Conservation (phyloP, 2,329 filamentous ascomycete genomes). For the Decorospora gaudefroyi region DNA sequence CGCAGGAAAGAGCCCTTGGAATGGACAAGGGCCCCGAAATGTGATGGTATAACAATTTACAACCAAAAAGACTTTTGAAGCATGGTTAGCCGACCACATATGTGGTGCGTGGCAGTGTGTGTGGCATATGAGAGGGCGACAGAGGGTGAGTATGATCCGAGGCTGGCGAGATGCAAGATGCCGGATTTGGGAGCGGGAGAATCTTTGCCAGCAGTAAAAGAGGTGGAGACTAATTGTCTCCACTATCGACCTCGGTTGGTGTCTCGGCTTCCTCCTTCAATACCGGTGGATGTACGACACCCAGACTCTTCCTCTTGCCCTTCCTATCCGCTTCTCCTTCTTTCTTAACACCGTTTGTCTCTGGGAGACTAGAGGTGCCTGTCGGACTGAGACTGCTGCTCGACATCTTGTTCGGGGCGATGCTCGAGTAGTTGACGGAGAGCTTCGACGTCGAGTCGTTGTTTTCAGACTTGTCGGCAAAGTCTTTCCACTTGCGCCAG, state of each 20-base stretch:
- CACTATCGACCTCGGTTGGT: conserved; percentile 27
- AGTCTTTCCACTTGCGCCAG: conserved; percentile 97
- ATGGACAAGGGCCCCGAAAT: conserved; percentile 2
- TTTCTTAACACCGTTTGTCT: conserved; percentile 33
- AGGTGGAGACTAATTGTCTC: conserved; percentile 9
- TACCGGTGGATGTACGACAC: conserved; percentile 32
- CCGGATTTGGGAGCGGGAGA: too few species aligned
- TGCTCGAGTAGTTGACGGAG: conserved; percentile 39
- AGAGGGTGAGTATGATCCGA: too few species aligned
- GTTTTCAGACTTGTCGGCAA: conserved; percentile 50
- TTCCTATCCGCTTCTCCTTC: conserved; percentile 40
- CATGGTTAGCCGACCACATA: neutral
- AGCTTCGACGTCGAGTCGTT: conserved; percentile 44
- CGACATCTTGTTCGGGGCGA: conserved; percentile 35
- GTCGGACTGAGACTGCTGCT: conserved; percentile 21
- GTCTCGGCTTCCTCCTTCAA: conserved; percentile 35
- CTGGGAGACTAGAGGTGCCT: conserved; percentile 19
- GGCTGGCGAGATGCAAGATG: too few species aligned
- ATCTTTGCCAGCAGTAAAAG: too few species aligned
- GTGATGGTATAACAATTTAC: conserved; percentile 26
- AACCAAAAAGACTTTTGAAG: conserved; percentile 21
- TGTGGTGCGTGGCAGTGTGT: neutral
- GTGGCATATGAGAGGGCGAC: too few species aligned
- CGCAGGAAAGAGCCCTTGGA: conserved; percentile 13
- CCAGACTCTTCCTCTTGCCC: conserved; percentile 40